Percentiles rank a stretch among this genome's conserved stretches.
Conservation (phyloP, 2,329 filamentous ascomycete species). For the Diaporthe capsici region DNA sequence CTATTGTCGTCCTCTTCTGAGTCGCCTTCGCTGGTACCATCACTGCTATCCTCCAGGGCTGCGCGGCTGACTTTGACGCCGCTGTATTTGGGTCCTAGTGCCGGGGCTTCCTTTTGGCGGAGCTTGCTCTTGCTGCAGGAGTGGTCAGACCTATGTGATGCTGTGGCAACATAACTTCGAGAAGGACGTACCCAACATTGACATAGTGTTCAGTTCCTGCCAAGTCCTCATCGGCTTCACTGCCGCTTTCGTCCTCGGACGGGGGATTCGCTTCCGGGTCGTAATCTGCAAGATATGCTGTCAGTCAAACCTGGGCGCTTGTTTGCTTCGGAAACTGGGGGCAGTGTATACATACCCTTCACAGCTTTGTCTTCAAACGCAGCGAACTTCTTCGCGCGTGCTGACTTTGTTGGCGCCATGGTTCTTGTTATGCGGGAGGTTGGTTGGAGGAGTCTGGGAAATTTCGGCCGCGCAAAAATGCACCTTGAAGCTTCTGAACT, state of each 20-base stretch:
- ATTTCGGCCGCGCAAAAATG: slow-evolving; percentile 40
- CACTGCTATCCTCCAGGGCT: slow-evolving; percentile 71
- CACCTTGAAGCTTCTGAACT: slow-evolving; percentile 41
- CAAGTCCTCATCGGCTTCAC: slow-evolving; percentile 64
- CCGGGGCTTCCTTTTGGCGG: slow-evolving; percentile 77
- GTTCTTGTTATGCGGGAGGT: slow-evolving; percentile 43
- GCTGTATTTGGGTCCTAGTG: slow-evolving; percentile 84
- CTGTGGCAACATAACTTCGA: background rate
- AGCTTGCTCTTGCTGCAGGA: slow-evolving; percentile 82
- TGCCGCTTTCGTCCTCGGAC: slow-evolving; percentile 67
- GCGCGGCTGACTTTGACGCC: slow-evolving; percentile 82
- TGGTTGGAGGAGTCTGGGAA: slow-evolving; percentile 41
- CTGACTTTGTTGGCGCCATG: slow-evolving; percentile 65
- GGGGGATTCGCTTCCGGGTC: slow-evolving; percentile 81
- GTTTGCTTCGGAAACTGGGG: background rate
- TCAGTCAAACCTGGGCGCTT: slow-evolving; percentile 9
- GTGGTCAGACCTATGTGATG: slow-evolving; percentile 16
- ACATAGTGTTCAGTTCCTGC: slow-evolving; percentile 90
- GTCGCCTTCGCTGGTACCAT: slow-evolving; percentile 61
- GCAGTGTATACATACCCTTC: slow-evolving; percentile 67
- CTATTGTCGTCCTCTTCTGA: slow-evolving; percentile 57
- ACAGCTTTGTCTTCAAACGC: slow-evolving; percentile 73
- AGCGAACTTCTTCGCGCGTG: slow-evolving; percentile 72
- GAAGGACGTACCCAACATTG: slow-evolving; percentile 72
- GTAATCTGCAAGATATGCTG: slow-evolving; percentile 69